Evolutionary conservation across 2,329 filamentous ascomycete genomes (phyloP).

Genomic region (Paraconiothyrium brasiliense): DNA sequence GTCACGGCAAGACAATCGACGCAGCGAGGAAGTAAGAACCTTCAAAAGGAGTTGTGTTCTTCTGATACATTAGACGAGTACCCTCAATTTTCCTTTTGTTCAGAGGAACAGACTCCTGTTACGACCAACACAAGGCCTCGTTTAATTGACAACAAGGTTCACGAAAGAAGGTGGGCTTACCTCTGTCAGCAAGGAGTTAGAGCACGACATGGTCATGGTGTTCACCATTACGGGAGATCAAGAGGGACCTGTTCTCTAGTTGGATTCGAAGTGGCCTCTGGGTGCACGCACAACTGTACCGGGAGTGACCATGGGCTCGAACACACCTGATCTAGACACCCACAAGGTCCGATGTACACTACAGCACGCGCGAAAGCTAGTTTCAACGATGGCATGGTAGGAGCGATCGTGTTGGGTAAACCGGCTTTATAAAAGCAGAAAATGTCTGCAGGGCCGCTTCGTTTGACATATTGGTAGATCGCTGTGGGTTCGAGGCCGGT

Average conservation of each 20-base stretch:
- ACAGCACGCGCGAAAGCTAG: background rate
- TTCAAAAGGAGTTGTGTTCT: constrained; percentile 16
- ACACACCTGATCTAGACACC: constrained; percentile 19
- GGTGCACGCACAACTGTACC: constrained; percentile 17
- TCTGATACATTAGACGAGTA: background rate
- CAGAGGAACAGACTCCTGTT: constrained; percentile 53
- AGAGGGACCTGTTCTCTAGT: constrained; percentile 73
- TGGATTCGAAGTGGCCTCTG: constrained; percentile 70
- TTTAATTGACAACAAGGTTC: constrained; percentile 63
- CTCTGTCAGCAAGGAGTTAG: constrained; percentile 24
- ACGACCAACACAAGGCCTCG: constrained; percentile 60
- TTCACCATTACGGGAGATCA: constrained; percentile 70
- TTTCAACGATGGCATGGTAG: background rate
- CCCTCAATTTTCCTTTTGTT: background rate
- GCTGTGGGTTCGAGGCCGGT: too few species aligned
- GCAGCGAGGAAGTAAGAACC: constrained; percentile 36
- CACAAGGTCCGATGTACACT: too few species aligned
- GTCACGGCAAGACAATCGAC: constrained; percentile 56
- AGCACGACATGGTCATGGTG: constrained; percentile 67
- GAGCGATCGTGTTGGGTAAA: background rate
- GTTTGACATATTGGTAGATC: too few species aligned
- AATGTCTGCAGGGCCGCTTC: too few species aligned
- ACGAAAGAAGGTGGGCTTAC: constrained; percentile 54
- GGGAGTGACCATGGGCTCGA: constrained; percentile 25
- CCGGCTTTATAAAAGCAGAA: background rate